These are phyloP conservation scores for Puccinia hordei DNA, from an alignment of 1,284 basidiomycete genomes.

Conservation along the genomic window DNA sequence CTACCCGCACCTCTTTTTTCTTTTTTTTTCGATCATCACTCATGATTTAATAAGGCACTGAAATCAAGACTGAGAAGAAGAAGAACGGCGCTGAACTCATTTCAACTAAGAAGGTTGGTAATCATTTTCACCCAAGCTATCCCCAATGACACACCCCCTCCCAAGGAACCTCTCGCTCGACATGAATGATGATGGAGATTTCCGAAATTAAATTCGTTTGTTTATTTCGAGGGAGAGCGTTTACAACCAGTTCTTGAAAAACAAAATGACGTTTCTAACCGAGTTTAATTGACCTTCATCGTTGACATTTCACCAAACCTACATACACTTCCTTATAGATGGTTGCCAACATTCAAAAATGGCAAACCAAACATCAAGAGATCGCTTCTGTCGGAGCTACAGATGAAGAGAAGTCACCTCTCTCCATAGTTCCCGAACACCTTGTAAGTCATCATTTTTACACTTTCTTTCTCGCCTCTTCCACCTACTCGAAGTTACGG, in stretches of 20 bases:
- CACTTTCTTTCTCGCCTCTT: background rate
- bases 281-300: constrained; percentile 5
- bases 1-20: background rate
- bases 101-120: constrained; percentile 79
- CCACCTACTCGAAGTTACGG: background rate
- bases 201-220: background rate
- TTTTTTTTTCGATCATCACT: constrained; percentile 16
- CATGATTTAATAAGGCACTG: constrained; percentile 28
- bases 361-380: constrained; percentile 51
- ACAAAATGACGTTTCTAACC: background rate
- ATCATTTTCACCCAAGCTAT: constrained; percentile 9
- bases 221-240: constrained; percentile 9
- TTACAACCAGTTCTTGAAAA: constrained; percentile 4
- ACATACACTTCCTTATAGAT: constrained; percentile 64
- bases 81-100: constrained; percentile 80
- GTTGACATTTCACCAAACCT: constrained; percentile 1
- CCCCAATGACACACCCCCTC: background rate
- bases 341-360: constrained; percentile 80
- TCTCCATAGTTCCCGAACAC: constrained; percentile 63
- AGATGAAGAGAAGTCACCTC: constrained; percentile 58
- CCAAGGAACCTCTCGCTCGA: background rate
- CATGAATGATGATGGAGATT: constrained; percentile 19
- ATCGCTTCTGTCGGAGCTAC: constrained; percentile 52
- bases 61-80: constrained; percentile 54
- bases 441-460: constrained; percentile 66